Conservation (phyloP, 129 eudicot species). For the Chrysanthemum seticuspe region DNA sequence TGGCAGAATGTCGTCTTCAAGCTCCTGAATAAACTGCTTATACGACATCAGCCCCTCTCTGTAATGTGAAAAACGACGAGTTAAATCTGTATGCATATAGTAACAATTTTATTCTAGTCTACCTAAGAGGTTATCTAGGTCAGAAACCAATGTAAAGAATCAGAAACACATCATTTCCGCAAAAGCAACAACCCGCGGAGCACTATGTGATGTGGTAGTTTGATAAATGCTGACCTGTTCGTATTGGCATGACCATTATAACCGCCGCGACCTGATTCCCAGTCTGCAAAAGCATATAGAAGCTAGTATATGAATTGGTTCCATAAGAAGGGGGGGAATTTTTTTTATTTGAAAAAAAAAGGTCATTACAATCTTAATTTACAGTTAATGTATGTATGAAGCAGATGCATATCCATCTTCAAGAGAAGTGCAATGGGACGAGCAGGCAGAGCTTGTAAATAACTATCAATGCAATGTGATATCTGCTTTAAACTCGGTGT, state of each 20-base stretch:
- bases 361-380: too few species aligned
- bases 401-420: not conserved
- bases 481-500: too few species aligned
- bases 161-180: not conserved
- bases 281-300: conserved; percentile 56
- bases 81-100: conserved; percentile 15
- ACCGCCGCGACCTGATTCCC: conserved; percentile 83
- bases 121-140: conserved; percentile 8
- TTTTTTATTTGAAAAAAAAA: too few species aligned
- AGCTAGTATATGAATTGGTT: not conserved
- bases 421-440: not conserved
- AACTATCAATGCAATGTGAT: too few species aligned
- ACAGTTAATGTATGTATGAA: too few species aligned
- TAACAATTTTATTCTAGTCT: not conserved
- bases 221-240: conserved; percentile 53
- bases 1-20: conserved; percentile 96
- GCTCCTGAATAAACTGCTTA: conserved; percentile 98
- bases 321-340: too few species aligned
- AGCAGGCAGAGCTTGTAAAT: not conserved
- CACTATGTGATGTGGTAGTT: not conserved
- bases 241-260: conserved; percentile 57
- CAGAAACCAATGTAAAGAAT: not conserved
- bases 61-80: conserved; percentile 23
- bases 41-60: conserved; percentile 99
- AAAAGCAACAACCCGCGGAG: not conserved